Base-by-base conservation (phyloP, 345 rosid species). In the Cardamine occulta region DNA sequence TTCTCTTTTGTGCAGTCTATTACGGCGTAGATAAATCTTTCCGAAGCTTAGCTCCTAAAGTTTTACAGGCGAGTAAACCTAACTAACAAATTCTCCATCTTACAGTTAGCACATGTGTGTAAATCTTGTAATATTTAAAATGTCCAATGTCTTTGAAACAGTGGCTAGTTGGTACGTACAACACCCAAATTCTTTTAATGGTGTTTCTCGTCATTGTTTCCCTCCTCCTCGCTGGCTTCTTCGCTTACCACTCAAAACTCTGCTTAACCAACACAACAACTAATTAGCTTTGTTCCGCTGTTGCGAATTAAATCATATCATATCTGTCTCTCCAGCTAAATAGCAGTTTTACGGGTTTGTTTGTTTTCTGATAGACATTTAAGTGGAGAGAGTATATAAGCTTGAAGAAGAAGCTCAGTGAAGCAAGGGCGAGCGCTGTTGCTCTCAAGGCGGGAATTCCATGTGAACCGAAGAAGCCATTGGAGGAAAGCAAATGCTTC, bases 131-230 rank as follows among this genome's bases (percentile, higher is more conserved):
- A 63, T 24, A 26, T 53, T 57, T 19, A 47, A 5, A 70, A 31
- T 51, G 11, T 49, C 14, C 24, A 1, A 28, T 10, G 19, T 66
- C 75, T 69, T 57, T 37, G 78, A 70, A 35, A 79, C 89, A 92
- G 99, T 95, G 99, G 99, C 77, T 95, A 67, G 65, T 90, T 85
- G 85, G 80, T 56, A 84, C 99, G 31, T 87, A 90, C 83, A 90
- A 92, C 84, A 88, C 89, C 26, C 97, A 89, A 74, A 85, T 95
- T 78, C 96, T 95, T 63, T 82, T 95, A 24, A 82, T 87, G 82
- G 93, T 95, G 84, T 92, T 95, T 83, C 91, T 89, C 28, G 89
- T 83, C 74, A 76, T 90, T 56, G 89, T 95, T 45, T 85, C 97
- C 35, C 93, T 92, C 73, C 78, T 90, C 60, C 78, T 95, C 64